A percentile compares a stretch with the other conserved stretches of the same genome.
Evolutionary conservation across 495 filamentous ascomycete species (phyloP).

Genomic region (Xylaria flabelliformis): DNA sequence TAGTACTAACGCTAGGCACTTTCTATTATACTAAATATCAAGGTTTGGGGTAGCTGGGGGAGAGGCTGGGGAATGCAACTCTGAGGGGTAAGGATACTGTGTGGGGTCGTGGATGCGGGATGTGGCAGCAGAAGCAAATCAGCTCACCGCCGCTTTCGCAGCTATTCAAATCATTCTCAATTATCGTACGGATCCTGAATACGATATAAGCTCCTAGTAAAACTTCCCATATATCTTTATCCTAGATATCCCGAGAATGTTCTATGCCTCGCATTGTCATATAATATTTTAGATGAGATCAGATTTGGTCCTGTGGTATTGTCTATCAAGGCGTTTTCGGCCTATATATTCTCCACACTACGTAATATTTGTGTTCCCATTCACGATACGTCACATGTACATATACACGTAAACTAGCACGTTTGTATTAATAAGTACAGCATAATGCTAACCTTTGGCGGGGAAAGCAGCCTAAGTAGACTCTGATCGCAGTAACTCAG

Average conservation of each 20-base stretch:
- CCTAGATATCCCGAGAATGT: neutral
- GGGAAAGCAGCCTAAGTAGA: neutral
- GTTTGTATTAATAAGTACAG: too few relatives aligned
- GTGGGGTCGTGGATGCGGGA: neutral
- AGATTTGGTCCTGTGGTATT: neutral
- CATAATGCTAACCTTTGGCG: neutral
- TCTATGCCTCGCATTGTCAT: too few relatives aligned
- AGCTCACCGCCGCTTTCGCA: constrained; percentile 8
- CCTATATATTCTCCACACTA: neutral
- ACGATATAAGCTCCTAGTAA: too few relatives aligned
- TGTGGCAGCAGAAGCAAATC: neutral
- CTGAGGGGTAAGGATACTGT: constrained; percentile 12
- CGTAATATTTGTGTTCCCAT: too few relatives aligned
- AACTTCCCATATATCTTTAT: neutral
- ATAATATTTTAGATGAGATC: too few relatives aligned
- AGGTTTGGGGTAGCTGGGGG: neutral
- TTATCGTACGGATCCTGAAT: too few relatives aligned
- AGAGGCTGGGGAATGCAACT: neutral
- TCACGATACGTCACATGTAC: too few relatives aligned
- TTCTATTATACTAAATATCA: too few relatives aligned
- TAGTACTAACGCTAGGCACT: too few relatives aligned
- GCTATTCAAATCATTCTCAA: neutral
- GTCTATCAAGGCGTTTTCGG: neutral
- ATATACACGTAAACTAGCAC: too few relatives aligned
- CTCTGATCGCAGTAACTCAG: too few relatives aligned